These are phyloP conservation scores for Gossypium gossypioides DNA, from an alignment of 441 rosid species.

Conservation along the genomic window DNA sequence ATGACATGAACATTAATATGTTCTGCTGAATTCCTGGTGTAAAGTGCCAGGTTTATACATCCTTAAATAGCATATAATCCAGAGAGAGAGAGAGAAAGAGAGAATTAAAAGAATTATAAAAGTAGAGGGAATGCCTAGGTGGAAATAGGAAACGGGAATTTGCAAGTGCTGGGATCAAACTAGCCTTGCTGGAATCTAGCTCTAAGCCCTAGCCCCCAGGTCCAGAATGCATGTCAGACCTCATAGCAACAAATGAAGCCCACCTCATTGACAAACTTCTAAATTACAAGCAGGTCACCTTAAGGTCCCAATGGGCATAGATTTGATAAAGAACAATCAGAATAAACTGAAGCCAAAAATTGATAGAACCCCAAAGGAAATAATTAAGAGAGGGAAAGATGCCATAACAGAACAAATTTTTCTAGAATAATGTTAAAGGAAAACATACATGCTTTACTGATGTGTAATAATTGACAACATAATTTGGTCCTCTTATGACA, in stretches of 20 bases:
- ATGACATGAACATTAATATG: neutral
- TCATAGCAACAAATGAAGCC: neutral
- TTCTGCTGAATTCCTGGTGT: neutral
- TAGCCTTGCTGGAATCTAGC: neutral
- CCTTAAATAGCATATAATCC: neutral
- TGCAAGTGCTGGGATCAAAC: neutral
- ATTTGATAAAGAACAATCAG: neutral
- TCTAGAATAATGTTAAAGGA: neutral
- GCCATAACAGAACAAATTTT: neutral
- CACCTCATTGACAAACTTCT: neutral
- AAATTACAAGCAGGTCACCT: neutral
- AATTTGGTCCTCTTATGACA: neutral
- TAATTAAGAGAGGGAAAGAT: neutral
- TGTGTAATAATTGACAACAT: neutral
- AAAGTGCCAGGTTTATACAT: neutral
- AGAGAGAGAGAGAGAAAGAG: neutral
- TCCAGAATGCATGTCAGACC: neutral
- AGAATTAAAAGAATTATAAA: neutral
- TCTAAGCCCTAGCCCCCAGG: neutral
- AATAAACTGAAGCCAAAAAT: neutral
- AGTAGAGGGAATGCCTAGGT: neutral
- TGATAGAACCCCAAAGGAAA: neutral
- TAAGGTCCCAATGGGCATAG: neutral
- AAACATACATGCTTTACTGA: neutral
- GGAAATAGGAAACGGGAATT: neutral